Evolutionary conservation across 768 basidiomycete genomes (phyloP).

Genomic region (Phallus indusiatus): DNA sequence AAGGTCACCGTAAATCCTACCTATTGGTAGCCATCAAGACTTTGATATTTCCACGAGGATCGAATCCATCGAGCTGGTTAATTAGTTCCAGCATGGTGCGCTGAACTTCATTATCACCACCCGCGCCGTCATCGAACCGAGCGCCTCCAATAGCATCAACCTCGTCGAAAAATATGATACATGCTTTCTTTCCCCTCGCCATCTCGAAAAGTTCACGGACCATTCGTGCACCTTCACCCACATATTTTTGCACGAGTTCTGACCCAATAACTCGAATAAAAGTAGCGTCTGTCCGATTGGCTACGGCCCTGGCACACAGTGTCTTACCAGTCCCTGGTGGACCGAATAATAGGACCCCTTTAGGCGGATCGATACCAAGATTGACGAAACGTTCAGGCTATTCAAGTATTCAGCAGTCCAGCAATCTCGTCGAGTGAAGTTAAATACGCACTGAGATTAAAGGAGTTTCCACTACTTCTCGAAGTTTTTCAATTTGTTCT

Average conservation of each 20-base stretch:
- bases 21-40: slow-evolving; percentile 99
- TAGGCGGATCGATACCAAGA: slow-evolving; percentile 97
- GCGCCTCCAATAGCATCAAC: slow-evolving; percentile 98
- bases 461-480: slow-evolving; percentile 97
- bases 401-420: slow-evolving; percentile 13
- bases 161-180: slow-evolving; percentile 99
- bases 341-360: slow-evolving; percentile 92
- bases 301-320: slow-evolving; percentile 94
- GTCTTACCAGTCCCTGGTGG: slow-evolving; percentile 99
- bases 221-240: slow-evolving; percentile 98
- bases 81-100: slow-evolving; percentile 99
- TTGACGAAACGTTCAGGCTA: slow-evolving; percentile 99
- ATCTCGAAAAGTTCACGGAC: slow-evolving; percentile 98
- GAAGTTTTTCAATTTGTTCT: slow-evolving; percentile 97
- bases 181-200: slow-evolving; percentile 97
- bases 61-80: slow-evolving; percentile 97
- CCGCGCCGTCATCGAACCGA: slow-evolving; percentile 95
- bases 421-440: not conserved
- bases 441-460: slow-evolving; percentile 67
- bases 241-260: slow-evolving; percentile 99
- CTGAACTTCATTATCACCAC: slow-evolving; percentile 98
- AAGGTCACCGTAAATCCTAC: slow-evolving; percentile 30
- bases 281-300: slow-evolving; percentile 96
- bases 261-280: slow-evolving; percentile 99
- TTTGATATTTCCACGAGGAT: slow-evolving; percentile 98